Conservation (phyloP, 192 early-diverging fungal genomes). For the Martensiomyces pterosporus region DNA sequence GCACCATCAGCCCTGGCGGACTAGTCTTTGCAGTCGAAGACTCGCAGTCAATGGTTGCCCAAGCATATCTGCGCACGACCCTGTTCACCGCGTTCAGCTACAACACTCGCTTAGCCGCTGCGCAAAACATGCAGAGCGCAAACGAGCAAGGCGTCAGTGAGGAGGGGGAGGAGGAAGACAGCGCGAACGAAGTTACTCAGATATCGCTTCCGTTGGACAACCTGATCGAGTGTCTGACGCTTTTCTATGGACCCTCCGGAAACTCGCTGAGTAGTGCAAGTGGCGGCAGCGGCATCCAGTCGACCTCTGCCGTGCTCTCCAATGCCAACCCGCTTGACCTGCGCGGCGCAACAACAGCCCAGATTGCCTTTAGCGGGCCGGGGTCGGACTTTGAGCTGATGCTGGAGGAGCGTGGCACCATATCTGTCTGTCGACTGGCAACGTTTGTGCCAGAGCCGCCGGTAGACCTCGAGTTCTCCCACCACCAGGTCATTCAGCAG, state of each 20-base stretch:
- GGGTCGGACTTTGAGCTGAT: constrained; percentile 46
- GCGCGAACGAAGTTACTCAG: constrained; percentile 6
- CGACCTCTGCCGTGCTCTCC: constrained; percentile 8
- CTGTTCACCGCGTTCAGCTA: constrained; percentile 35
- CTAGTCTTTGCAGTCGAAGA: constrained; percentile 44
- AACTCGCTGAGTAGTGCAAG: neutral
- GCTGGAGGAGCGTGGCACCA: constrained; percentile 54
- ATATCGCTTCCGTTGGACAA: constrained; percentile 38
- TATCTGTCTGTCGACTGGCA: constrained; percentile 51
- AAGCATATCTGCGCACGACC: constrained; percentile 35
- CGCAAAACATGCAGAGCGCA: neutral
- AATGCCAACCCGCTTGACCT: constrained; percentile 20
- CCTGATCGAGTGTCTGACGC: constrained; percentile 40
- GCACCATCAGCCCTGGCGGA: constrained; percentile 34
- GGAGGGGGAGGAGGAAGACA: constrained; percentile 9
- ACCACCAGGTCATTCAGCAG: constrained; percentile 37
- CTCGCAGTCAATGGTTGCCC: constrained; percentile 41
- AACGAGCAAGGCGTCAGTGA: constrained; percentile 5
- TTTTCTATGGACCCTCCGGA: constrained; percentile 42
- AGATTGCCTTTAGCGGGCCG: constrained; percentile 33
- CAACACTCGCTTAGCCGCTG: constrained; percentile 10
- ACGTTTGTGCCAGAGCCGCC: constrained; percentile 48
- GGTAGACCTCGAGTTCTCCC: constrained; percentile 43
- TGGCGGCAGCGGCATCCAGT: constrained; percentile 2
- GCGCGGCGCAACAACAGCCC: constrained; percentile 40